These are phyloP conservation scores for Voacanga thouarsii DNA, from an alignment of 257 asterid genomes.

Conservation along the genomic window DNA sequence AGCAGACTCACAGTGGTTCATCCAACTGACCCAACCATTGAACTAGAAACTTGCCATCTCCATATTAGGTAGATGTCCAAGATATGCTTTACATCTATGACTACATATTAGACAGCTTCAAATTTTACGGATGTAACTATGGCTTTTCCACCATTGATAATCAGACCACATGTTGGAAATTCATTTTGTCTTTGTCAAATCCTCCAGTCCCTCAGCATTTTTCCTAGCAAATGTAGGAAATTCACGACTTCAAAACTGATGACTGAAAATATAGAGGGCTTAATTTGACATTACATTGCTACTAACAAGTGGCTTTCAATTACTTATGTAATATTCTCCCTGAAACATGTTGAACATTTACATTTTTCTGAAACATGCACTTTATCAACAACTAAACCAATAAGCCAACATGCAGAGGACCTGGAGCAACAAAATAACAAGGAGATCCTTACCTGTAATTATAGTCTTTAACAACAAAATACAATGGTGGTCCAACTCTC, in stretches of 20 bases:
- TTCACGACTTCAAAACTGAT: not conserved
- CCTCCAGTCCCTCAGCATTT: no score
- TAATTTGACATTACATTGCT: not conserved
- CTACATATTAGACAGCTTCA: not conserved
- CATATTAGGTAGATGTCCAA: not conserved
- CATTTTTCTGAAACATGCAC: not conserved
- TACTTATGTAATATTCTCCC: not conserved
- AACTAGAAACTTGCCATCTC: not conserved
- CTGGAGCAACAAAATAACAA: not conserved
- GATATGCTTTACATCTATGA: not conserved
- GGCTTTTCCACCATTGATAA: no score
- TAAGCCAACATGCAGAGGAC: not conserved
- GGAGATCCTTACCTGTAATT: constrained; percentile 66
- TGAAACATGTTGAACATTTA: not conserved
- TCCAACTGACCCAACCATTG: no score
- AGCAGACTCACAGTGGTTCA: no score
- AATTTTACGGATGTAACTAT: not conserved
- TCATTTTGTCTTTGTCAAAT: no score
- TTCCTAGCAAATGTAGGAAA: no score
- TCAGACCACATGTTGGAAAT: no score
- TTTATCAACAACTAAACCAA: not conserved
- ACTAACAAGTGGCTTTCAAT: not conserved
- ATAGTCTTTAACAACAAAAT: constrained; percentile 81
- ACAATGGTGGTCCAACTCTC: constrained; percentile 91
- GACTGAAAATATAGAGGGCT: not conserved